phyloP scores from a whole-genome alignment of 495 filamentous ascomycete species.

The Penicillium psychrofluorescens region DNA sequence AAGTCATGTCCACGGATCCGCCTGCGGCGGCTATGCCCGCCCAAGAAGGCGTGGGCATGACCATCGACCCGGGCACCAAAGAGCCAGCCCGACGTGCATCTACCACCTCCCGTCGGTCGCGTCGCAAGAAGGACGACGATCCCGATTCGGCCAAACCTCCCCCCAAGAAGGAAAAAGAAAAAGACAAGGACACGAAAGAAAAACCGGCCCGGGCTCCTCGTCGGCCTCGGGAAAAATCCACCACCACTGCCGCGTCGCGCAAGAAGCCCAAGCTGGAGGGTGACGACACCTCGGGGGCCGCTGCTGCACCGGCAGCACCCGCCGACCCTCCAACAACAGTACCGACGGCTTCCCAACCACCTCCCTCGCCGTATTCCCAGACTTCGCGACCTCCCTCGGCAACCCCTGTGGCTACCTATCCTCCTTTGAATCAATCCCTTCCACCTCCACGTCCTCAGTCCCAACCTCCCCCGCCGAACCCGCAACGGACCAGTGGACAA shows the following conservation, averaged over 20 bases:
- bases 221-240: slow-evolving; percentile 34
- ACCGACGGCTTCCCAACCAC: slow-evolving; percentile 16
- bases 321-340: slow-evolving; percentile 4
- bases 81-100: slow-evolving; percentile 23
- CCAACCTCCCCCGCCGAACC: slow-evolving; percentile 32
- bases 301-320: slow-evolving; percentile 2
- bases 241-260: slow-evolving; percentile 23
- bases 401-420: slow-evolving; percentile 12
- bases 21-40: slow-evolving; percentile 6
- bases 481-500: slow-evolving; percentile 55
- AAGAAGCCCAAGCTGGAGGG: slow-evolving; percentile 43
- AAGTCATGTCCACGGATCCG: slow-evolving; percentile 18
- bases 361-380: slow-evolving; percentile 12
- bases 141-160: slow-evolving; percentile 12
- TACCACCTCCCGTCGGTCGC: slow-evolving; percentile 30
- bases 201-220: slow-evolving; percentile 32
- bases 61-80: slow-evolving; percentile 9
- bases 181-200: slow-evolving; percentile 22
- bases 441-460: slow-evolving; percentile 30
- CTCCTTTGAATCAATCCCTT: slow-evolving; percentile 11
- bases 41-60: slow-evolving; percentile 5
- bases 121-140: slow-evolving; percentile 40
- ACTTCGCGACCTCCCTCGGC: slow-evolving; percentile 13
- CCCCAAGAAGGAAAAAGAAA: slow-evolving; percentile 20
- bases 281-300: slow-evolving; percentile 8